Base-by-base conservation (phyloP, 2,329 filamentous ascomycete genomes). In the Camillea tinctor region DNA sequence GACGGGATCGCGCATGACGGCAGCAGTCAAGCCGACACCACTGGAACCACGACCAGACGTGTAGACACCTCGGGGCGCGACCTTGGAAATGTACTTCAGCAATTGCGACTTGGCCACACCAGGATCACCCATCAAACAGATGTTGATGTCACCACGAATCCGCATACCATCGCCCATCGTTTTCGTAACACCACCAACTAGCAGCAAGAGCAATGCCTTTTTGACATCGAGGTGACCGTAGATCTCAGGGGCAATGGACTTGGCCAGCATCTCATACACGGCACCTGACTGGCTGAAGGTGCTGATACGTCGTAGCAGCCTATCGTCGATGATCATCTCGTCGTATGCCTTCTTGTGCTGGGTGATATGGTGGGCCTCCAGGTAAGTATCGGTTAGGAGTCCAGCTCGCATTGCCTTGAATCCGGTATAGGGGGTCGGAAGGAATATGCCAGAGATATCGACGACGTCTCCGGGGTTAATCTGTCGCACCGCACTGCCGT, bases 281-380 rank as follows among this genome's bases (percentile, higher is more conserved):
- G 96, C 92, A 3, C 95, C 95, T 1, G 90, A 91, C 66, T 90
- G 87, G 68, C 91, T 88, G 71, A 95, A 90, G 68, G 92, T 87
- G 65, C 93, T 91, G 75, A 99, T 97, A 65, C 93, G 88, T 61
- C 88, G 87, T 57, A 96, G 85, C 8, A 96, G 88, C 55, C 85
- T 84, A 30, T 89, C 87, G 67, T 97, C 93, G 67, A 97, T 86
- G 24, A 88, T 84, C 80, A 97, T 92, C 70, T 96, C 90, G 65
- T 96, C 92, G 76, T 99, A 99, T 0, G 94, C 93, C 78, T 97
- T 97, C 80, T 99, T 99, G 84, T 99, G 95, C 75, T 99, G 95
- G 50, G 88, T 87, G 52, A 99, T 88, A 72, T 96, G 84, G 73
- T 99, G 95, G 4, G 94, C 95, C 77, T 99, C 95, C 13, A 99